Base-by-base conservation (phyloP, 306 rosid species). In the Parietaria judaica region DNA sequence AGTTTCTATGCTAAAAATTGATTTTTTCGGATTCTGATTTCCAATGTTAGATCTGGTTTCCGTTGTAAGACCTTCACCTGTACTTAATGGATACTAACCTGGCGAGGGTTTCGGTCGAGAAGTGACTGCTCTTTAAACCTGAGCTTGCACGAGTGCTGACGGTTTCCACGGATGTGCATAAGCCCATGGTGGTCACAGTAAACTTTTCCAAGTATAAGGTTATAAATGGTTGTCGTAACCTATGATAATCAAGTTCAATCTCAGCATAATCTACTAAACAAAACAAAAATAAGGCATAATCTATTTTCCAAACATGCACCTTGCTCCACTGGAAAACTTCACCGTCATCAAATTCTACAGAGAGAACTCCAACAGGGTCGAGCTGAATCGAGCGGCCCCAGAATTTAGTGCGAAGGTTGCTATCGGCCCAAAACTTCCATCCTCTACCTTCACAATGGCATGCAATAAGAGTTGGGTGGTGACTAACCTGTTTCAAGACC, bases 371-470 rank as follows among this genome's bases (percentile, higher is more conserved):
- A 14, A 82, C 86, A 17, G 99, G 99, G 68, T 92, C 96, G 44
- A 92, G 96, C 78, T 92, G 99, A 76, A 92, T 92, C 45, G 99
- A 92, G 60, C 88, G 79, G 51, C 99, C 99, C 94, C 99, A 92
- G 77, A 92, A 92, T 76, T 86, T 92, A 43, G 99, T 75, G 14
- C 83, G 95, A 73, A 92, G 81, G 72, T 92, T 92, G 73, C 96
- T 86, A 75, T 92, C 99, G 55, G 85, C 96, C 96, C 95, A 92
- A 73, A 88, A 92, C 76, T 73, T 92, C 99, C 99, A 92, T 56
- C 99, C 99, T 79, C 90, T 80, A 59, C 99, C 99, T 78, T 88
- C 86, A 84, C 99, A 86, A 73, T 92, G 99, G 79, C 96, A 92
- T 46, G 99, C 99, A 69, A 92, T 83, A 48, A 92, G 83, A 6